These are phyloP conservation scores for Leccinum pallidistipes DNA, from an alignment of 1,284 basidiomycete genomes.

Conservation along the genomic window DNA sequence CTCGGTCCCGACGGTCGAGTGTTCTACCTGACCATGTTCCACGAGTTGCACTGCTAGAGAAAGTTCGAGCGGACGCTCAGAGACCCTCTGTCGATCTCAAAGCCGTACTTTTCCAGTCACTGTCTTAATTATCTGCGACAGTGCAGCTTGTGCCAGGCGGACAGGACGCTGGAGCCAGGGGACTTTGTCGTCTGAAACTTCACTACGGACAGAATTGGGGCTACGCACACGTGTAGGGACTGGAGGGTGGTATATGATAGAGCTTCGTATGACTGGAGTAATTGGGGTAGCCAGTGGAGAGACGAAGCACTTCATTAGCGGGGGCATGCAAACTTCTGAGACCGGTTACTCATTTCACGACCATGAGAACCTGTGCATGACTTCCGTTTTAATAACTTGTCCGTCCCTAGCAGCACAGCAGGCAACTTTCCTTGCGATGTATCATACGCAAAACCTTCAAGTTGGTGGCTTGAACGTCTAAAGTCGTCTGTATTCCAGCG, in stretches of 20 bases:
- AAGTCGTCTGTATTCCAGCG: background rate
- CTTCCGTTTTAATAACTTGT: background rate
- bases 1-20: background rate
- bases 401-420: background rate
- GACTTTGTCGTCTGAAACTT: too few species aligned
- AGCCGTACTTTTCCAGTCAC: background rate
- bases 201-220: too few species aligned
- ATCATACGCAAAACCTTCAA: background rate
- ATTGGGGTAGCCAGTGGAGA: too few species aligned
- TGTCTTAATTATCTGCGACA: too few species aligned
- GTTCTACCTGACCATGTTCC: background rate
- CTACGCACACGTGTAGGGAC: slow-evolving; percentile 1
- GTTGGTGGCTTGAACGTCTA: background rate
- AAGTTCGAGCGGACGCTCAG: background rate
- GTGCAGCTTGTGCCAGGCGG: too few species aligned
- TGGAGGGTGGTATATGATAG: slow-evolving; percentile 5
- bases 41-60: background rate
- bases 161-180: too few species aligned
- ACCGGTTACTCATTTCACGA: background rate
- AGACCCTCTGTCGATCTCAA: background rate
- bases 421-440: background rate
- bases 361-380: background rate
- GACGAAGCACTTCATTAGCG: background rate
- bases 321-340: too few species aligned
- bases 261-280: slow-evolving; percentile 8